Base-by-base conservation (phyloP, 2,329 filamentous ascomycete genomes). In the Penicillium thymicola region DNA sequence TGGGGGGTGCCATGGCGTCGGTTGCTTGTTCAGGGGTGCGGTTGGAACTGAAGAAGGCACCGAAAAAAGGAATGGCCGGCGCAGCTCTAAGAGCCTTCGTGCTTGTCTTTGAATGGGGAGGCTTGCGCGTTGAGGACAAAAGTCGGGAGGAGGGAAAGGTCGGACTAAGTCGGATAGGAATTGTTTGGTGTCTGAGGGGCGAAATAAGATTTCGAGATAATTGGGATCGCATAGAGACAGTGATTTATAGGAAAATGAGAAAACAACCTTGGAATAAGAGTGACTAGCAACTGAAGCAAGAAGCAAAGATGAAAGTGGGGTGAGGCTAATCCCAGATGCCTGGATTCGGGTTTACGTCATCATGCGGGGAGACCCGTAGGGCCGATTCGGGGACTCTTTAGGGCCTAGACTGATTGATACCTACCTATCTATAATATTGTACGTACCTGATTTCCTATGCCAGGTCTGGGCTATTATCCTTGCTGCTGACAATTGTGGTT, bases 51-150 rank as follows among this genome's bases (percentile, higher is more conserved):
- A 96, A 96, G 2, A 96, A 78, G 54, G 87, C 85, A 65, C 89
- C 81, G 37, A 96, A 69, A 65, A 96, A 90, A 1, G 92, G 89
- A 67, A 96, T 88, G 2, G 82, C 83, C 51, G 90, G 87, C 85
- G 93, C 91, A 66, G 89, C 88, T 70, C 76, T 78, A 56, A 83
- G 65, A 56, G 74, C 66, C 43, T 70, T 76, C 40, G 65, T 65
- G 66, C 75, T 54, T 10, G 68, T 65, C 63, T 74, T 67, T 61
- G 64, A 56, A 37, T 60, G 53, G 23, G 59, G 59, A 18, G 53
- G 37, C 32, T 56, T 63, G 54, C 51, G 49, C 21, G 64, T 51
- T 14, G 54, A 61, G 42, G 57, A 56, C 41, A 63, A 49, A 38
- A 59, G 48, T 44, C 66, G 71, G 34, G 71, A 62, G 51, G 62